A percentile compares a stretch with the other conserved stretches of the same genome.
These are phyloP conservation scores for Fusarium sp. DNA, from an alignment of 2,329 filamentous ascomycete genomes.

Conservation along the genomic window DNA sequence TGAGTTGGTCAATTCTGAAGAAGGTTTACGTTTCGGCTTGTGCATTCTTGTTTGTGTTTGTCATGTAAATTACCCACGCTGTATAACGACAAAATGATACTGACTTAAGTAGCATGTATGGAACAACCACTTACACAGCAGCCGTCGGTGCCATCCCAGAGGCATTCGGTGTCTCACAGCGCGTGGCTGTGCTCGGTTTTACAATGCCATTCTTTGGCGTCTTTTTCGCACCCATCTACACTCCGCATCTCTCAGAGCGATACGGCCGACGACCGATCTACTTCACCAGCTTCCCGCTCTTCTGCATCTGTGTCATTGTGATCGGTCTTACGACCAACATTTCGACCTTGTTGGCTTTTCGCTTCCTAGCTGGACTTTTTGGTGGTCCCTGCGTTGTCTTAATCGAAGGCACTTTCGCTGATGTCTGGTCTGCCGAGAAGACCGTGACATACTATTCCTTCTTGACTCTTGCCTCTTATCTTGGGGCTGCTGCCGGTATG, in stretches of 20 bases:
- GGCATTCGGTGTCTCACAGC: not conserved
- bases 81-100: fast-evolving
- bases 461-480: not conserved
- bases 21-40: not conserved
- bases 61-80: not conserved
- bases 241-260: not conserved
- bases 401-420: not conserved
- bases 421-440: not conserved
- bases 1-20: not conserved
- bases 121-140: not conserved
- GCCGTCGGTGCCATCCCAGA: not conserved
- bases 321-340: not conserved
- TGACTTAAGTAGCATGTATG: not conserved
- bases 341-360: not conserved
- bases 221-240: not conserved
- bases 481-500: not conserved
- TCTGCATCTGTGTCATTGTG: not conserved
- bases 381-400: not conserved
- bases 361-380: not conserved
- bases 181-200: not conserved
- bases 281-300: not conserved
- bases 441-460: slow-evolving; percentile 1
- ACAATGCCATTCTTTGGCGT: not conserved
- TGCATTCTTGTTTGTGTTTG: not conserved
- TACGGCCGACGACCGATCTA: not conserved